phyloP scores from a whole-genome alignment of 352 stramenopile species.

The Nothophytophthora sp. region DNA sequence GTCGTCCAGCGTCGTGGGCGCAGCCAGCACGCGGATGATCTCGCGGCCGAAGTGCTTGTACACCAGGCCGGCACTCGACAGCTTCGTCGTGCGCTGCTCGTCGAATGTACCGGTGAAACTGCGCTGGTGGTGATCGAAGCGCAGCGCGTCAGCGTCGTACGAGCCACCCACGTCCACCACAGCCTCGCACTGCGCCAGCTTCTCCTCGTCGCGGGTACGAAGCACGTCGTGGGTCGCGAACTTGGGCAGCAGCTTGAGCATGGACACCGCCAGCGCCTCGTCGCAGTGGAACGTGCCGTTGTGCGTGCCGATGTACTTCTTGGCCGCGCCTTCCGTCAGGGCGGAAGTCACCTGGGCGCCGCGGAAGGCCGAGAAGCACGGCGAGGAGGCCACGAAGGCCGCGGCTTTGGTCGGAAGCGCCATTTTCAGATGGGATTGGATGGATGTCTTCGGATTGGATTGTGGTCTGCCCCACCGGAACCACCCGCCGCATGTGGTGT shows the following conservation, averaged over 20 bases:
- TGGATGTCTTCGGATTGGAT: too few relatives aligned
- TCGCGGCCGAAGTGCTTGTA: conserved; percentile 99
- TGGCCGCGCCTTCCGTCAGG: conserved; percentile 37
- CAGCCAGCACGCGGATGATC: conserved; percentile 88
- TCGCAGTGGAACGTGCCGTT: conserved; percentile 99
- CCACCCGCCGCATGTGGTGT: too few relatives aligned
- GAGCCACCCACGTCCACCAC: conserved; percentile 97
- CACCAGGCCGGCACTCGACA: conserved; percentile 96
- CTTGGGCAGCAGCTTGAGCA: conserved; percentile 94
- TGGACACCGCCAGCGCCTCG: conserved; percentile 96
- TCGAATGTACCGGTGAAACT: conserved; percentile 89
- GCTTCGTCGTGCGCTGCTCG: conserved; percentile 80
- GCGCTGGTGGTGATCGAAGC: conserved; percentile 99
- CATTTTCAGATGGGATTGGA: conserved; percentile 29
- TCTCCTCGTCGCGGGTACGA: conserved; percentile 89
- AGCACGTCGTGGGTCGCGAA: conserved; percentile 85
- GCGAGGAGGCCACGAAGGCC: conserved; percentile 60
- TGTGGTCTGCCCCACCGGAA: conserved; percentile 22
- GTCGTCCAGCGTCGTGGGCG: conserved; percentile 51
- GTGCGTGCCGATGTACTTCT: conserved; percentile 97
- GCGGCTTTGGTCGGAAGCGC: conserved; percentile 65
- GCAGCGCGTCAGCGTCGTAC: conserved; percentile 89
- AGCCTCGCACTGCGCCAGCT: conserved; percentile 93
- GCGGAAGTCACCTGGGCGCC: conserved; percentile 50
- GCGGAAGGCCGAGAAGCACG: conserved; percentile 66